A percentile compares a stretch with the other conserved stretches of the same genome.
These are phyloP conservation scores for Cicer pinnatifidum DNA, from an alignment of 306 rosid species.

Conservation along the genomic window DNA sequence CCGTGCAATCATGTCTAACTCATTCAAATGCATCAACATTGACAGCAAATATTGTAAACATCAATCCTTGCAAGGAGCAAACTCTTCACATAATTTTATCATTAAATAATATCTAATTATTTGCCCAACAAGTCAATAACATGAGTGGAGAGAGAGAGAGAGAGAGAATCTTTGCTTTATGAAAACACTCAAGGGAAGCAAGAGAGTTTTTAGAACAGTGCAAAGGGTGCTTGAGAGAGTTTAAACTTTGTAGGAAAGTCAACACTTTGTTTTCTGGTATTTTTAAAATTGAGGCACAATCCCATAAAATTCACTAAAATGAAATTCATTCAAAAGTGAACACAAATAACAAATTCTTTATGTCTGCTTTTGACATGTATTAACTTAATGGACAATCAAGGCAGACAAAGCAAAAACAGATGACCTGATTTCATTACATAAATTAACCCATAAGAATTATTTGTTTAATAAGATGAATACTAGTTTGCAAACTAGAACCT, in stretches of 20 bases:
- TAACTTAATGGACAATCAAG: slow-evolving; percentile 11
- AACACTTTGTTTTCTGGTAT: neutral
- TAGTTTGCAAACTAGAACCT: neutral
- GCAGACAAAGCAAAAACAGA: slow-evolving; percentile 22
- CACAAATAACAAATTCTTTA: slow-evolving; percentile 18
- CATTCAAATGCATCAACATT: slow-evolving; percentile 32
- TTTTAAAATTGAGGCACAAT: slow-evolving; percentile 9
- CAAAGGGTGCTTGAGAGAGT: slow-evolving; percentile 26
- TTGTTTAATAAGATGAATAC: neutral
- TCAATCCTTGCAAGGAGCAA: neutral
- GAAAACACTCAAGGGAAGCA: neutral
- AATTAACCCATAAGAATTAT: slow-evolving; percentile 13
- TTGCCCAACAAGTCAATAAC: slow-evolving; percentile 24
- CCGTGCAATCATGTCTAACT: neutral
- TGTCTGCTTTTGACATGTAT: neutral
- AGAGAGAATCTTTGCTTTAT: neutral
- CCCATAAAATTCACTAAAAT: neutral
- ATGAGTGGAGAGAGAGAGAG: neutral
- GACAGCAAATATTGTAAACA: slow-evolving; percentile 18
- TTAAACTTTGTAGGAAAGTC: slow-evolving; percentile 13
- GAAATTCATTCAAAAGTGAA: slow-evolving; percentile 17
- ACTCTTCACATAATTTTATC: slow-evolving; percentile 7
- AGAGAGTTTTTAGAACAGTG: slow-evolving; percentile 29
- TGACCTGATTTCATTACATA: slow-evolving; percentile 4
- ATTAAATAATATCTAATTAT: slow-evolving; percentile 3